Evolutionary conservation across 1,284 basidiomycete species (phyloP), one percentile per base, ranked within the genome.

Genomic region (Ustilago hordei): DNA sequence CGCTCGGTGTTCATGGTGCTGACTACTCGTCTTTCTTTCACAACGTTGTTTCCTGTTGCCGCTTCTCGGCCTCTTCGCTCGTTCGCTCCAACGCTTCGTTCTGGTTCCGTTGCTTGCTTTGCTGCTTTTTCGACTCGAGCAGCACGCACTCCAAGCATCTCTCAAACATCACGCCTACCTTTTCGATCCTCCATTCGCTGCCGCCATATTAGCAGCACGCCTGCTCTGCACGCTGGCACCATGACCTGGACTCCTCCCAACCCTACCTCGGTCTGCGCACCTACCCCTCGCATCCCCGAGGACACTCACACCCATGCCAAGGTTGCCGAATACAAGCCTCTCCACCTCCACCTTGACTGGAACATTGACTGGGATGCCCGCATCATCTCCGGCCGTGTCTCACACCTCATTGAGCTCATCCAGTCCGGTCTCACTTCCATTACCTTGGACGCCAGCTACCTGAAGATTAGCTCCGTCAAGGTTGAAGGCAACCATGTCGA

Each of bases 391-490:
- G 95, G 95, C 1, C 89, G 89, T 32, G 94, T 90, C 17, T 90
- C 89, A 0, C 93, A 95, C 86, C 89, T 88, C 28, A 86, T 97
- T 54, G 85, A 87, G 41, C 89, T 91, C 34, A 88, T 89, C 60
- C 87, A 89, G 72, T 89, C 91, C 69, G 89, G 87, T n/a, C 90
- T 93, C 17, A 86, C 89, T 28, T 88, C 92, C 85, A 90, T 93
- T 47, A 88, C 93, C 89, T 90, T 98, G 64, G 95, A 98, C 87
- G 92, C 93, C 0, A 89, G 88, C 36, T 92, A 91, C 82, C 88
- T 98, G 55, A 89, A 91, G 60, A 89, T 98, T 61, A 85, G 87
- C 41, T 83, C 85, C n/a, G 90, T 90, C 12, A 83, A 89, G 54
- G 89, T 94, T 15, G 75, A 86, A 53, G 92, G 90, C 13, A 85